Conservation (phyloP, 2,329 filamentous ascomycete species). For the Epichloe sp. region DNA sequence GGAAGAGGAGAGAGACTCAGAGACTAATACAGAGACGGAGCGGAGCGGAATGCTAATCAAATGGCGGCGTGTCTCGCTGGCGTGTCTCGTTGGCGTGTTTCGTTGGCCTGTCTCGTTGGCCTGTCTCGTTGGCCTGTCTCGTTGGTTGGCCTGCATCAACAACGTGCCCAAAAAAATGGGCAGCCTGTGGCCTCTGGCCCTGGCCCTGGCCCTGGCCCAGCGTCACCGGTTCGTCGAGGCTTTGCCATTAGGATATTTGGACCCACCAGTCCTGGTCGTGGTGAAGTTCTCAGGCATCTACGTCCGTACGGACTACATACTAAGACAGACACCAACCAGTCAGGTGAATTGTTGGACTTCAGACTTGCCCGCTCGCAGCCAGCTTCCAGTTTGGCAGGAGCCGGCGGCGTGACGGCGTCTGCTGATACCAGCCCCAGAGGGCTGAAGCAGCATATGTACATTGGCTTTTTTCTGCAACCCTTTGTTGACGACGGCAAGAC, state of each 20-base stretch:
- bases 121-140: conserved; percentile 4
- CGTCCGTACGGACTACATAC: too few species aligned
- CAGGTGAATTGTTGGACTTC: too few species aligned
- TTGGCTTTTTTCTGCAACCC: not conserved
- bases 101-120: not conserved
- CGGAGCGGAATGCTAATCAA: conserved; percentile 9
- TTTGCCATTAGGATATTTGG: not conserved
- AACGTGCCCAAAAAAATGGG: too few species aligned
- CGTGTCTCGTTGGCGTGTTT: conserved; percentile 4
- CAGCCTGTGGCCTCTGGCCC: too few species aligned
- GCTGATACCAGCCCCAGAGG: too few species aligned
- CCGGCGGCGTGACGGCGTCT: too few species aligned
- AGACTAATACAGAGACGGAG: too few species aligned
- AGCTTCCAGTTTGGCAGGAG: too few species aligned
- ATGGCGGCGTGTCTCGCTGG: conserved; percentile 4
- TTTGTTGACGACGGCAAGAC: not conserved
- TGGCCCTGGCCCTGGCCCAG: not conserved
- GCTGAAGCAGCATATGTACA: not conserved
- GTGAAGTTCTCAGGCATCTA: not conserved
- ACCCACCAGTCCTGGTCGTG: not conserved
- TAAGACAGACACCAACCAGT: too few species aligned
- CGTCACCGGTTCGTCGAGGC: not conserved
- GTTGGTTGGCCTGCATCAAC: not conserved
- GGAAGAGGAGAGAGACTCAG: not conserved
- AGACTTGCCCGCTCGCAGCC: too few species aligned